Base-by-base conservation (phyloP, 1,284 basidiomycete genomes). In the Cronartium quercuum region DNA sequence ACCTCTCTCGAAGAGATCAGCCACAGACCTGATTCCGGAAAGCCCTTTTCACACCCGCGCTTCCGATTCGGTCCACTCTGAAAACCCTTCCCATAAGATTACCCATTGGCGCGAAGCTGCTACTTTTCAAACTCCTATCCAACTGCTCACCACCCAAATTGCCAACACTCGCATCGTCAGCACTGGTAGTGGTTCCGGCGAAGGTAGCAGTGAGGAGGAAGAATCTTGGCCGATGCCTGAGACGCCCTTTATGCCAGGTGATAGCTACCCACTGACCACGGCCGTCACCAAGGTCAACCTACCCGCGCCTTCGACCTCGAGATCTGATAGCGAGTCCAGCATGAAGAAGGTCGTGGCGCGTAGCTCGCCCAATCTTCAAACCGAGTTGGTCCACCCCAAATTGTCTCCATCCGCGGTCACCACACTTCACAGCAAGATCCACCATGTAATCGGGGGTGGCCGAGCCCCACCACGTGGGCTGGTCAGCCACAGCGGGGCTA, bases 181-280 rank as follows among this genome's bases (percentile, higher is more conserved):
- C n/a, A 38, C n/a, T 18, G 60, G 34, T 34, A 62, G 60, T 62
- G 37, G 21, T 38, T 73, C 70, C 35, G 70, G 70, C 15, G 70
- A 73, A 34, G 70, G 41, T 6, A 73, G 65, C 13, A 75, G 71
- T 44, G 71, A 67, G 35, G 71, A 75, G 12, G 71, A 67, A n/a
- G 71, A 75, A 58, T 38, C 57, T 9, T 75, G 71, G 71, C 71
- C 71, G 2, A 66, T 75, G 65, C 71, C 71, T 1, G 55, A 67
- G 41, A 75, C 71, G 4, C 71, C 71, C 6, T 75, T 75, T 41
- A 61, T 67, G 35, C 62, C 71, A 2, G 35, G 42, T 29, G 71
- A 75, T n/a, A 64, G 61, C 3, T 75, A 65, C 64, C 55, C 51
- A 4, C 47, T 61, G 35, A 37, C 38, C 35, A 66, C 66, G 18